Base-by-base conservation (phyloP, 768 basidiomycete species). In the Rhizopogon rudus region DNA sequence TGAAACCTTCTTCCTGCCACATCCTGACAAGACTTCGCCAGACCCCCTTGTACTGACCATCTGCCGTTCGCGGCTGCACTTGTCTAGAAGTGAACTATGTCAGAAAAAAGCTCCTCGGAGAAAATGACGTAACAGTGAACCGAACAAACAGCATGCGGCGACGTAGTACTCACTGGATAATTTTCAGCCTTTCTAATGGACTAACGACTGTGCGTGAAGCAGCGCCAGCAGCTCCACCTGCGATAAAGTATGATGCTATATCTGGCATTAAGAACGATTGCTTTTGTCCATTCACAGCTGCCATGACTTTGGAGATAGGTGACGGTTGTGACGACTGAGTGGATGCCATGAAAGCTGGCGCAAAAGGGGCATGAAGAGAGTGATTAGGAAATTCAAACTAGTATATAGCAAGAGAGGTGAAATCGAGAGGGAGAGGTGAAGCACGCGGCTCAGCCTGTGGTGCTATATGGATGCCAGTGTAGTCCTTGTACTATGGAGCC, bases 1-100 rank as follows among this genome's bases (percentile, higher is more conserved):
- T 81, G 71, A 95, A 86, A 7, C 96, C 96, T 70, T 98, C 96
- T 67, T 98, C 94, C 60, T 75, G 73, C 90, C 92, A 98, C 78
- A 88, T 88, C 58, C 95, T 83, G 16, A 80, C 79, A 44, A 96
- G 80, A 61, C 89, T 91, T 16, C 81, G 74, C 83, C 86, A 91
- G 37, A 95, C 92, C 17, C 93, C 93, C 61, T 78, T 84, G 72
- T 95, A 95, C 63, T 88, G 87, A 49, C 75, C 71, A 60, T 79
- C 75, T 14, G 81, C 77, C 29, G 78, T 71, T 44, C 72, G 79
- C 28, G 85, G 87, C 67, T 97, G 96, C n/a, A 93, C 93, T 75
- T 98, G 95, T 67, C 94, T 96, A 41, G 33, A 22, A 25, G 48
- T 14, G 43, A 48, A 49, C 33, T 45, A 57, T 44, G 51, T 39